phyloP scores from a whole-genome alignment of 106 monocot species.

The Gastrodia elata region DNA sequence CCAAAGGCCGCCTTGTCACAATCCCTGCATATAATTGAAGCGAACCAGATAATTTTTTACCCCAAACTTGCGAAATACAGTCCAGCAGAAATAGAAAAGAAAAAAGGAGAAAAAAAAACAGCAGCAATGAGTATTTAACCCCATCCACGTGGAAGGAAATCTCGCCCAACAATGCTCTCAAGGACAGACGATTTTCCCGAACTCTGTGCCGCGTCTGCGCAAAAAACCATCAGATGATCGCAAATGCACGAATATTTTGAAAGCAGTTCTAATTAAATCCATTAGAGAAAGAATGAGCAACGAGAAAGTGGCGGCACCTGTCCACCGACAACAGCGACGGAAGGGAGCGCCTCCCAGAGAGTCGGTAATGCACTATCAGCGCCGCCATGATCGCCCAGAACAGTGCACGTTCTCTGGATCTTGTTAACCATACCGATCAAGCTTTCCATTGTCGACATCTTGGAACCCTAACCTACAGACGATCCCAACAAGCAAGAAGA shows the following conservation, averaged over 20 bases:
- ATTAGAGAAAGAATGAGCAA: neutral
- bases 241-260: neutral
- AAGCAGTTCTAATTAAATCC: slow-evolving; percentile 2
- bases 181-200: slow-evolving; percentile 56
- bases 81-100: neutral
- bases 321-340: slow-evolving; percentile 62
- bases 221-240: neutral
- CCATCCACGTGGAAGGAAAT: slow-evolving; percentile 59
- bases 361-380: slow-evolving; percentile 37
- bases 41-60: neutral
- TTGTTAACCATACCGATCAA: slow-evolving; percentile 83
- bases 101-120: neutral
- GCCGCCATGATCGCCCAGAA: slow-evolving; percentile 79
- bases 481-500: slow-evolving; percentile 12
- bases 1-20: slow-evolving; percentile 68
- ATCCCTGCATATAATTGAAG: slow-evolving; percentile 30
- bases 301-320: slow-evolving; percentile 16
- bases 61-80: neutral
- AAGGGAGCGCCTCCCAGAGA: slow-evolving; percentile 68
- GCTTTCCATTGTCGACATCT: slow-evolving; percentile 76
- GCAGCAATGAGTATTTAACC: slow-evolving; percentile 16
- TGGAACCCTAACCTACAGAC: slow-evolving; percentile 9
- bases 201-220: slow-evolving; percentile 21
- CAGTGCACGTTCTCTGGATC: slow-evolving; percentile 94
- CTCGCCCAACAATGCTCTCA: slow-evolving; percentile 51